Evolutionary conservation across 1,139 yeast genomes (phyloP).

Genomic region (Yamadazyma songkhlaensis): DNA sequence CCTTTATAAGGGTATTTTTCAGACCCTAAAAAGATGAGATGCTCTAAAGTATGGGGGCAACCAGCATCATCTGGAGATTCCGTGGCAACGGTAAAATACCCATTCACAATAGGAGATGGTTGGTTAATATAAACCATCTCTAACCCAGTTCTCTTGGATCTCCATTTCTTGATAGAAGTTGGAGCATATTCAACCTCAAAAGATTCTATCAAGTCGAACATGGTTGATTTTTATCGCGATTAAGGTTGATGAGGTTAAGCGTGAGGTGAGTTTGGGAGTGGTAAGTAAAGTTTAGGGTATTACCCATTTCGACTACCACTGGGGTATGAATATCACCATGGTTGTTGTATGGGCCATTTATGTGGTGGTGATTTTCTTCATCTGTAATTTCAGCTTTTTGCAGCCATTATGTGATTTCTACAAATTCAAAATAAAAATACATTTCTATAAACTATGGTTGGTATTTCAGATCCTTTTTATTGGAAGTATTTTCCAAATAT

Average conservation of each 20-base stretch:
- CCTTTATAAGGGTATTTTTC: conserved; percentile 90
- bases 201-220: conserved; percentile 16
- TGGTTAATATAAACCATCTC: conserved; percentile 75
- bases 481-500: conserved; percentile 22
- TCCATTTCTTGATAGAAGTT: conserved; percentile 65
- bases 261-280: no score
- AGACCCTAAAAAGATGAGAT: conserved; percentile 92
- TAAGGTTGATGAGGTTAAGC: no score
- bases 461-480: conserved; percentile 1
- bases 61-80: conserved; percentile 88
- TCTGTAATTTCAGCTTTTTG: no score
- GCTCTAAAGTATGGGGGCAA: conserved; percentile 94
- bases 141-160: conserved; percentile 73
- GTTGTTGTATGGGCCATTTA: no score
- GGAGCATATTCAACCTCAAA: conserved; percentile 66
- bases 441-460: no score
- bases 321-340: no score
- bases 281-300: no score
- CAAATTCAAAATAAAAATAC: no score
- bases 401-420: no score
- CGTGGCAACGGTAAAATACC: conserved; percentile 93
- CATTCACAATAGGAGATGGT: conserved; percentile 87
- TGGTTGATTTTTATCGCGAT: neutral
- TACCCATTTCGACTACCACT: no score
- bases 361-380: no score